Evolutionary conservation across 495 filamentous ascomycete genomes (phyloP).

Genomic region (Penicillium antarcticum): DNA sequence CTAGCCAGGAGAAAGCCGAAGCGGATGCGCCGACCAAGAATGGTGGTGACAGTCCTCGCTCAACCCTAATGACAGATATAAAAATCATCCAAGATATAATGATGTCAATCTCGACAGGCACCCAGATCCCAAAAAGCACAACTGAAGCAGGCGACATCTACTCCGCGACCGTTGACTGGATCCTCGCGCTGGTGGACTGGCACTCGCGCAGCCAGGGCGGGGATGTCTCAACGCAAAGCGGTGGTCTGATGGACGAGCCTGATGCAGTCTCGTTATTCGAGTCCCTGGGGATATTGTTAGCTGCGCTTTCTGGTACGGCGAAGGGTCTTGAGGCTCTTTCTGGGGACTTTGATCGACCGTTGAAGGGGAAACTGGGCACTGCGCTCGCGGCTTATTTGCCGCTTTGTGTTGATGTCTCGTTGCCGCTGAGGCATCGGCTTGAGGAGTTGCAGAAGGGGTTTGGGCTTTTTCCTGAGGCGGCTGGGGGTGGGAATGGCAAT

Average conservation of each 20-base stretch:
- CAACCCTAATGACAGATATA: slow-evolving; percentile 45
- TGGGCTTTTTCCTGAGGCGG: slow-evolving; percentile 36
- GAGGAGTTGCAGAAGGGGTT: slow-evolving; percentile 46
- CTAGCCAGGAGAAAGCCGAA: neutral
- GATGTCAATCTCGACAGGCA: slow-evolving; percentile 33
- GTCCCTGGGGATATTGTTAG: slow-evolving; percentile 41
- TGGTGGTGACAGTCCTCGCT: neutral
- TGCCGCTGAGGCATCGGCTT: slow-evolving; percentile 38
- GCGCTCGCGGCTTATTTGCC: slow-evolving; percentile 42
- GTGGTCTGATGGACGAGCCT: slow-evolving; percentile 34
- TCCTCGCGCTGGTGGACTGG: slow-evolving; percentile 37
- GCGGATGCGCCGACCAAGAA: too few species aligned
- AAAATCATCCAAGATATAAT: slow-evolving; percentile 45
- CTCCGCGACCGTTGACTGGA: slow-evolving; percentile 37
- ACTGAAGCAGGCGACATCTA: slow-evolving; percentile 35
- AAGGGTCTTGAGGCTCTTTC: slow-evolving; percentile 41
- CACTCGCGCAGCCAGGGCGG: slow-evolving; percentile 21
- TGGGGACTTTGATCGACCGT: slow-evolving; percentile 15
- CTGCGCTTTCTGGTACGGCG: slow-evolving; percentile 37
- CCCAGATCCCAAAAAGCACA: slow-evolving; percentile 25
- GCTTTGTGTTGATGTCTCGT: slow-evolving; percentile 39
- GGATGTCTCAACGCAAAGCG: slow-evolving; percentile 24
- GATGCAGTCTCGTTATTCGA: slow-evolving; percentile 45
- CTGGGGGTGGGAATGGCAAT: neutral
- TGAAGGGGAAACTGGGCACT: slow-evolving; percentile 39